Evolutionary conservation across 768 basidiomycete genomes (phyloP).

Genomic region (Leucosporidium creatinivorum): DNA sequence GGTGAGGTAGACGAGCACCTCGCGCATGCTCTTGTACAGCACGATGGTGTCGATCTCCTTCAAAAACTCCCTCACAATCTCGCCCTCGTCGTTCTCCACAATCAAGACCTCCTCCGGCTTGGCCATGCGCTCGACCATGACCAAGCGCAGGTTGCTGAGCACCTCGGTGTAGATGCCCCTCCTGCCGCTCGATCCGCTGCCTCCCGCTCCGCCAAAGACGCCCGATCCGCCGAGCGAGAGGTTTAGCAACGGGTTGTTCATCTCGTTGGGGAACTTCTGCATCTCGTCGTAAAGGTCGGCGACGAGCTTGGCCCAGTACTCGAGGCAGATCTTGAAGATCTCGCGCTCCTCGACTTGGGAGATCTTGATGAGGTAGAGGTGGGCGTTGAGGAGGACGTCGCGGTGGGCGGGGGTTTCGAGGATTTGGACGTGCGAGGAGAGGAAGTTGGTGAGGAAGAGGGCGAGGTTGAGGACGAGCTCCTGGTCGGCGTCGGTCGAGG

Average conservation of each 20-base stretch:
- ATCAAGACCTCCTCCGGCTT: conserved; percentile 99
- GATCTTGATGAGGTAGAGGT: conserved; percentile 96
- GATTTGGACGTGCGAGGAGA: conserved; percentile 84
- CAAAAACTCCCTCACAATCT: conserved; percentile 90
- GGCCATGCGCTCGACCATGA: conserved; percentile 98
- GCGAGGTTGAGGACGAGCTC: conserved; percentile 95
- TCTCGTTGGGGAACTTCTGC: conserved; percentile 76
- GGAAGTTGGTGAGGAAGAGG: conserved; percentile 94
- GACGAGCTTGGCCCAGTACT: conserved; percentile 95
- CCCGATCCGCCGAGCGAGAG: conserved; percentile 63
- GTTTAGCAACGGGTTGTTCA: conserved; percentile 72
- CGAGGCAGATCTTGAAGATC: conserved; percentile 97
- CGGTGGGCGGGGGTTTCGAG: conserved; percentile 86
- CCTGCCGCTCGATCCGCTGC: conserved; percentile 52
- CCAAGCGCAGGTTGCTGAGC: conserved; percentile 81
- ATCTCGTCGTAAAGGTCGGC: conserved; percentile 96
- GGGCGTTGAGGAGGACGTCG: conserved; percentile 89
- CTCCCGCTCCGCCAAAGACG: conserved; percentile 38
- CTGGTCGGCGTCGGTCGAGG: conserved; percentile 84
- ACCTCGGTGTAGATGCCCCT: conserved; percentile 96
- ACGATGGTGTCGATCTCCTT: conserved; percentile 97
- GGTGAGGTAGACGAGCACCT: conserved; percentile 92
- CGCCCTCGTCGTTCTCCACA: conserved; percentile 98
- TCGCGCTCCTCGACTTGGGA: conserved; percentile 97
- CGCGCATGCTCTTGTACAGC: conserved; percentile 97